Percentiles rank a stretch among this genome's conserved stretches.
These are phyloP conservation scores for Medicago ruthenica DNA, from an alignment of 306 rosid genomes.

Conservation along the genomic window DNA sequence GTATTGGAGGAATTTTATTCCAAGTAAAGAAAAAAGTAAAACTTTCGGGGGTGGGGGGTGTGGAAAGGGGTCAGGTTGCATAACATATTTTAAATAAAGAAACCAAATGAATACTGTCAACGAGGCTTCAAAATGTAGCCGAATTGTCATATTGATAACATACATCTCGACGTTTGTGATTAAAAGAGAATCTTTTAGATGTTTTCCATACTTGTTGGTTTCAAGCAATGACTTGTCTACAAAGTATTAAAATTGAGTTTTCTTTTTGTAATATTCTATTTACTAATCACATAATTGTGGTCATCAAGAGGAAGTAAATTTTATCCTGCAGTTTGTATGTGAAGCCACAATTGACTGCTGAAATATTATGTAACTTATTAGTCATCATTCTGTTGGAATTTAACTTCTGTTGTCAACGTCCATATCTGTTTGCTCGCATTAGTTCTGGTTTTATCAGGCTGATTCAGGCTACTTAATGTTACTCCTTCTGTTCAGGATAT, in stretches of 20 bases:
- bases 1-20: constrained; percentile 13
- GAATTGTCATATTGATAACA: constrained; percentile 16
- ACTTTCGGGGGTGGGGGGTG: neutral
- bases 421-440: constrained; percentile 43
- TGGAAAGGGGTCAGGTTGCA: neutral
- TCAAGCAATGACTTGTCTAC: constrained; percentile 36
- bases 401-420: constrained; percentile 8
- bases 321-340: constrained; percentile 14
- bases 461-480: constrained; percentile 53
- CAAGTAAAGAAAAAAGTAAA: constrained; percentile 1
- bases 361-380: constrained; percentile 21
- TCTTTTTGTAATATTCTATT: constrained; percentile 2
- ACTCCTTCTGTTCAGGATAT: constrained; percentile 79
- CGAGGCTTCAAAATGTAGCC: constrained; percentile 31
- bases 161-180: constrained; percentile 19
- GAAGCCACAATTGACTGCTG: constrained; percentile 21
- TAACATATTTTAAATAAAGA: constrained; percentile 24
- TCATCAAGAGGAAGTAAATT: constrained; percentile 1
- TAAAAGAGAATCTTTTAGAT: constrained; percentile 19
- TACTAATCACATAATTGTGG: constrained; percentile 11
- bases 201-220: constrained; percentile 9
- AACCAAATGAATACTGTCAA: constrained; percentile 29
- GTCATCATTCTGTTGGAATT: constrained; percentile 21
- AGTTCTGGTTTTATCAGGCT: constrained; percentile 46
- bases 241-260: constrained; percentile 6